These are phyloP conservation scores for Cinnamomum chago DNA, from an alignment of 164 flowering plant species.

Conservation along the genomic window DNA sequence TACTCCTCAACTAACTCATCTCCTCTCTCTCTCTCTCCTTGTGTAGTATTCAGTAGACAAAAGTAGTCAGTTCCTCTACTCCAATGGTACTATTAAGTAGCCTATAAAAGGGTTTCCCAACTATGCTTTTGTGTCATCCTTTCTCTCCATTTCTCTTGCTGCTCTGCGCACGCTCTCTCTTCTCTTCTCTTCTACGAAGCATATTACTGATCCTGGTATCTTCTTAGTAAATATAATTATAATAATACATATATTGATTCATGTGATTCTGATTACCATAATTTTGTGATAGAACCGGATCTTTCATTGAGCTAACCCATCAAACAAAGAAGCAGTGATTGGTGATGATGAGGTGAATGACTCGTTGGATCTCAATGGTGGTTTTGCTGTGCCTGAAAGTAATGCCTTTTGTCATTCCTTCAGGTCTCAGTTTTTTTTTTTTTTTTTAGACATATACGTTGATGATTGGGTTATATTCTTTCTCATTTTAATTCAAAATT, in stretches of 20 bases:
- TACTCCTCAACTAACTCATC: too few species aligned
- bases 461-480: background rate
- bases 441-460: background rate
- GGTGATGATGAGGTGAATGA: constrained; percentile 2
- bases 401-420: constrained; percentile 38
- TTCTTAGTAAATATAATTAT: background rate
- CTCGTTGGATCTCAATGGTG: constrained; percentile 18
- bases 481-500: background rate
- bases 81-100: background rate
- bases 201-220: constrained; percentile 16
- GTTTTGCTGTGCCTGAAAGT: constrained; percentile 24
- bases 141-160: too few species aligned
- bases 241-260: background rate
- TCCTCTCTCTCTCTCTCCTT: too few species aligned
- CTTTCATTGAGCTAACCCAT: background rate
- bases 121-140: background rate
- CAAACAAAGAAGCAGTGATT: background rate
- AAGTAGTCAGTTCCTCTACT: too few species aligned
- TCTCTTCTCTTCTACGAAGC: background rate
- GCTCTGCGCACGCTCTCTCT: background rate
- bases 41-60: too few species aligned
- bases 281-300: constrained; percentile 1
- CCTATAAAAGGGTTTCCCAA: background rate
- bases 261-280: background rate
- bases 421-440: constrained; percentile 20